Conservation (phyloP, 305 asterid genomes). For the Fraxinus sp. region DNA sequence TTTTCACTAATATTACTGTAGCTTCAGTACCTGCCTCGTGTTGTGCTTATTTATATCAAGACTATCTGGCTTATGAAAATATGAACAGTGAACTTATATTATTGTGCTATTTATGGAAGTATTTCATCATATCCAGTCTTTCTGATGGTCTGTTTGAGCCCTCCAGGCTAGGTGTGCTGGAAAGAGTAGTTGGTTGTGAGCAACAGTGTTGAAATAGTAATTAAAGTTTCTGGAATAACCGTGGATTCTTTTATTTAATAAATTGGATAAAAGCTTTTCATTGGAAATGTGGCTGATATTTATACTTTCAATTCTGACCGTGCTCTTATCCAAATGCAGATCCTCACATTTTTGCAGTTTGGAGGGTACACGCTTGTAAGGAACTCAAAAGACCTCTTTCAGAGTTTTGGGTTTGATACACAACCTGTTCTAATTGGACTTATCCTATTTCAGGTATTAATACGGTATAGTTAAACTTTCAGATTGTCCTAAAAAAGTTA, state of each 20-base stretch:
- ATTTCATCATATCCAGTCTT: not conserved
- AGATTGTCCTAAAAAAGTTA: not conserved
- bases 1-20: not conserved
- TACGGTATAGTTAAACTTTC: not conserved
- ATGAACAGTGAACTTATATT: not conserved
- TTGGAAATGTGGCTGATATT: not conserved
- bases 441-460: constrained; percentile 80
- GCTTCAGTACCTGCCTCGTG: not conserved
- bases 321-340: constrained; percentile 45
- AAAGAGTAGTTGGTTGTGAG: constrained; percentile 3
- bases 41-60: not conserved
- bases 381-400: constrained; percentile 89
- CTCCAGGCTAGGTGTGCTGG: not conserved
- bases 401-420: constrained; percentile 96
- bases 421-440: constrained; percentile 98
- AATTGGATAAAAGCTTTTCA: not conserved
- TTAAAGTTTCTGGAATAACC: not conserved
- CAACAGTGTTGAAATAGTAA: not conserved
- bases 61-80: not conserved
- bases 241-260: not conserved
- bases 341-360: constrained; percentile 84
- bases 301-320: not conserved
- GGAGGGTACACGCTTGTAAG: constrained; percentile 96
- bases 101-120: not conserved
- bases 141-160: not conserved